These are phyloP conservation scores for Ophiostoma sp. DNA, from an alignment of 2,329 filamentous ascomycete species.

Conservation along the genomic window DNA sequence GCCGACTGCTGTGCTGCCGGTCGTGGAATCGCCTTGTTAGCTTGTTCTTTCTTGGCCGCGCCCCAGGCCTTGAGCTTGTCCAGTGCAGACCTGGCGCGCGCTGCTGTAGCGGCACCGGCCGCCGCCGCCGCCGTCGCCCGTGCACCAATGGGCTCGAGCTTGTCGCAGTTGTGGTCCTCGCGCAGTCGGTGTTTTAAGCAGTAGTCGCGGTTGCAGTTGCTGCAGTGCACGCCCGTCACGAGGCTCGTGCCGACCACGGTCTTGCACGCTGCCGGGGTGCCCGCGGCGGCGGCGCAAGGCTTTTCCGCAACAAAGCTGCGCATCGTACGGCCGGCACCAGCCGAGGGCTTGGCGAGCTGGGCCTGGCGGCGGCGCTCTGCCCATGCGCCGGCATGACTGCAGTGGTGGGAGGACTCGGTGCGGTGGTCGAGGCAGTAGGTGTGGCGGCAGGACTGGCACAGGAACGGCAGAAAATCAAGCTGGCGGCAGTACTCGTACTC, in stretches of 20 bases:
- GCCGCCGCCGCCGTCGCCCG: slow-evolving; percentile 27
- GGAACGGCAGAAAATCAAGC: slow-evolving; percentile 92
- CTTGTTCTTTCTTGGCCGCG: slow-evolving; percentile 61
- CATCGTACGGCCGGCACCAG: slow-evolving; percentile 50
- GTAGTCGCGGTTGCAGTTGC: slow-evolving; percentile 65
- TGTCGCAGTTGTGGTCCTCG: slow-evolving; percentile 81
- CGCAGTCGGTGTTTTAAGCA: slow-evolving; percentile 70
- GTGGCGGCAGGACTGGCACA: slow-evolving; percentile 78
- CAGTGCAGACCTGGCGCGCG: slow-evolving; percentile 68
- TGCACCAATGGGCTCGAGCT: slow-evolving; percentile 57
- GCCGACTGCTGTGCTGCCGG: slow-evolving; percentile 49
- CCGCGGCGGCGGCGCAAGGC: slow-evolving; percentile 54
- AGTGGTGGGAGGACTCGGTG: slow-evolving; percentile 73
- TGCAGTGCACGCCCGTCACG: slow-evolving; percentile 64
- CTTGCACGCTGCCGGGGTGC: slow-evolving; percentile 55
- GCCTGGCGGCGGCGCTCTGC: slow-evolving; percentile 52
- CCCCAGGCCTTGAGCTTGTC: slow-evolving; percentile 77
- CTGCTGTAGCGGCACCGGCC: slow-evolving; percentile 46
- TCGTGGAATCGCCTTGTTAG: slow-evolving; percentile 53
- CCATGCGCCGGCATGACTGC: slow-evolving; percentile 56
- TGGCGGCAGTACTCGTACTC: slow-evolving; percentile 86
- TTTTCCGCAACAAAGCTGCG: slow-evolving; percentile 54
- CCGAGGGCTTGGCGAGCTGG: slow-evolving; percentile 48
- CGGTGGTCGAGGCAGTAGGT: slow-evolving; percentile 95
- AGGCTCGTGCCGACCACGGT: slow-evolving; percentile 64